phyloP scores from a whole-genome alignment of 2,329 filamentous ascomycete genomes.

The Zasmidium angulare region DNA sequence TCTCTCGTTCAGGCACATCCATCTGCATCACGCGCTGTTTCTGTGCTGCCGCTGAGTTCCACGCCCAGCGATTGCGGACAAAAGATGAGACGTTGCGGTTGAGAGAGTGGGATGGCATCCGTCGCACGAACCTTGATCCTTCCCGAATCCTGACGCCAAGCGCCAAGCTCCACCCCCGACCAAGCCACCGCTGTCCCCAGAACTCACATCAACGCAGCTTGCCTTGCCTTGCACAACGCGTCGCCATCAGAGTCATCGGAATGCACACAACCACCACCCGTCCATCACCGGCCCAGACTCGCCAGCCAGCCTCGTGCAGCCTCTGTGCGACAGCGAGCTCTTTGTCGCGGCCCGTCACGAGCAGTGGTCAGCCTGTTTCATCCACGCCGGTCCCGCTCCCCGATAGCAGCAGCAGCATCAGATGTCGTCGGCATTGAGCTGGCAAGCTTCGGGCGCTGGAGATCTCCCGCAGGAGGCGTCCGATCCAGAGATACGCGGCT shows the following conservation, averaged over 20 bases:
- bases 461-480: slow-evolving; percentile 9
- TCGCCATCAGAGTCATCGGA: not conserved
- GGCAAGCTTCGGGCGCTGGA: slow-evolving; percentile 11
- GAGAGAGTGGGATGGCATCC: not conserved
- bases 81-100: slow-evolving; percentile 13
- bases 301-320: not conserved
- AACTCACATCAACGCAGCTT: too few species aligned
- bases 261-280: not conserved
- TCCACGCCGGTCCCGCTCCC: not conserved
- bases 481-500: not conserved
- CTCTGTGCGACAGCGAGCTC: not conserved
- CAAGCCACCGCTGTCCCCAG: too few species aligned
- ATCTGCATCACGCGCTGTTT: not conserved
- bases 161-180: too few species aligned
- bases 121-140: not conserved
- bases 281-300: not conserved
- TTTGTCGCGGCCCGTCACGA: not conserved
- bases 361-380: too few species aligned
- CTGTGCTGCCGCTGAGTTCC: not conserved
- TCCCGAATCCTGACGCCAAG: not conserved
- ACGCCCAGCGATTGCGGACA: slow-evolving; percentile 12
- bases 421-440: slow-evolving; percentile 10
- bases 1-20: not conserved
- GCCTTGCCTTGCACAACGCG: not conserved
- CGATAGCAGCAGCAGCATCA: not conserved